A percentile compares a stretch with the other conserved stretches of the same genome.
These are phyloP conservation scores for Russula sp. DNA, from an alignment of 768 basidiomycete genomes.

Conservation along the genomic window DNA sequence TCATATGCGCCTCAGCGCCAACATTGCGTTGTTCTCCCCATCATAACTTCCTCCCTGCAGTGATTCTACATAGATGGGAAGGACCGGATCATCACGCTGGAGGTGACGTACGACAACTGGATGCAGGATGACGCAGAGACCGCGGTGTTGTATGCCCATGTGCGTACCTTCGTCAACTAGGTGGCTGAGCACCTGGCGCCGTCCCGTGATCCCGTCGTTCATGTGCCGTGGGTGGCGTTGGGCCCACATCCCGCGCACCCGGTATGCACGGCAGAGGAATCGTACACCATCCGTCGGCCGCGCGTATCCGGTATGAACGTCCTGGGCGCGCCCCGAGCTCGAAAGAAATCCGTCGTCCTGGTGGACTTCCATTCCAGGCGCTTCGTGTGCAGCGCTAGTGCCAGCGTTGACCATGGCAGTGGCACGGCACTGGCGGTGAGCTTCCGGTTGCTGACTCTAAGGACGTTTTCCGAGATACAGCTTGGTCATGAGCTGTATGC, in stretches of 20 bases:
- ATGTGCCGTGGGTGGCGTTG: constrained; percentile 13
- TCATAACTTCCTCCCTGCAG: no score
- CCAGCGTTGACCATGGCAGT: no score
- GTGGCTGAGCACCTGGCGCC: background rate
- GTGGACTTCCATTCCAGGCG: no score
- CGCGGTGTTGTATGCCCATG: constrained; percentile 1
- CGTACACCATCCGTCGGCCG: constrained; percentile 7
- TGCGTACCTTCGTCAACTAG: constrained; percentile 8
- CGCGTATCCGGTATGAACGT: constrained; percentile 11
- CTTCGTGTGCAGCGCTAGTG: no score
- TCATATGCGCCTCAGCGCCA: no score
- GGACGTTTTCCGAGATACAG: no score
- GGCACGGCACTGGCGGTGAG: no score
- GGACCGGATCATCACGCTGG: constrained; percentile 9
- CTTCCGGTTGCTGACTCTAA: no score
- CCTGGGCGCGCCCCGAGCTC: background rate
- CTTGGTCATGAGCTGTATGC: no score
- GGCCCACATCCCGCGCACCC: constrained; percentile 6
- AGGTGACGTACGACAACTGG: constrained; percentile 11
- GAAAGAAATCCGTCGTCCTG: background rate
- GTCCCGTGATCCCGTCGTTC: background rate
- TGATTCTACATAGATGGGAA: constrained; percentile 10
- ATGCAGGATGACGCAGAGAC: background rate
- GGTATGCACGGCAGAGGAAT: background rate
- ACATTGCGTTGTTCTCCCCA: no score